Percentiles rank a stretch among this genome's conserved stretches.
Evolutionary conservation across 306 rosid genomes (phyloP).

Genomic region (Myrica gale): DNA sequence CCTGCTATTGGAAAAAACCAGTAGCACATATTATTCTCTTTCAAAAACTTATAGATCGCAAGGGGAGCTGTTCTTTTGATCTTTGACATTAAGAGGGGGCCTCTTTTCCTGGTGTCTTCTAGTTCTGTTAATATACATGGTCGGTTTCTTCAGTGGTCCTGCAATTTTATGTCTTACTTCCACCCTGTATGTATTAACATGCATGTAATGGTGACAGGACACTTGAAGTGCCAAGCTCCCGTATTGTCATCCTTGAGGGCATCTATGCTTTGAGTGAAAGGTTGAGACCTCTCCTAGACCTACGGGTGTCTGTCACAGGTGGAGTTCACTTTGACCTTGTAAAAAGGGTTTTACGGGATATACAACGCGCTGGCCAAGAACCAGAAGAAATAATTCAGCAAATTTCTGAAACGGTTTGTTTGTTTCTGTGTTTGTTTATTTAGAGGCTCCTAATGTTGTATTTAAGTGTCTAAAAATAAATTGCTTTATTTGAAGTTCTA

Average conservation of each 20-base stretch:
- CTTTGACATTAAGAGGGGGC: too few relatives aligned
- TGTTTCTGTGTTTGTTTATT: conserved; percentile 23
- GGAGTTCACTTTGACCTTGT: conserved; percentile 99
- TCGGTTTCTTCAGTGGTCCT: neutral
- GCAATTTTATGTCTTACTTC: neutral
- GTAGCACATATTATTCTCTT: neutral
- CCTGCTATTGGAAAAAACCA: neutral
- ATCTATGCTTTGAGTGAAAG: conserved; percentile 95
- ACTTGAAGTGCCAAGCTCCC: conserved; percentile 86
- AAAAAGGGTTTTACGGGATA: conserved; percentile 91
- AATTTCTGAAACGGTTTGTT: conserved; percentile 89
- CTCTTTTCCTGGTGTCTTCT: neutral
- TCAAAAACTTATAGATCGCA: neutral
- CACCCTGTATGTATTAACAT: conserved; percentile 8
- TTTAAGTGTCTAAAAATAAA: conserved; percentile 18
- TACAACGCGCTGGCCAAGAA: conserved; percentile 97
- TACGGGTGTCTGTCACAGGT: conserved; percentile 93
- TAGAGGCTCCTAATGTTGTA: neutral
- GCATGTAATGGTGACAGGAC: conserved; percentile 62
- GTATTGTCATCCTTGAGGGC: conserved; percentile 89
- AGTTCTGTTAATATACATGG: neutral
- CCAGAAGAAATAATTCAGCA: conserved; percentile 99
- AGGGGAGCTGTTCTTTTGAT: neutral
- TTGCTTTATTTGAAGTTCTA: conserved; percentile 28
- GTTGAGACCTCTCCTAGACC: conserved; percentile 86